Percentiles rank a stretch among this genome's conserved stretches.
phyloP scores from a whole-genome alignment of 306 rosid species.

The Prunus fruticosa region DNA sequence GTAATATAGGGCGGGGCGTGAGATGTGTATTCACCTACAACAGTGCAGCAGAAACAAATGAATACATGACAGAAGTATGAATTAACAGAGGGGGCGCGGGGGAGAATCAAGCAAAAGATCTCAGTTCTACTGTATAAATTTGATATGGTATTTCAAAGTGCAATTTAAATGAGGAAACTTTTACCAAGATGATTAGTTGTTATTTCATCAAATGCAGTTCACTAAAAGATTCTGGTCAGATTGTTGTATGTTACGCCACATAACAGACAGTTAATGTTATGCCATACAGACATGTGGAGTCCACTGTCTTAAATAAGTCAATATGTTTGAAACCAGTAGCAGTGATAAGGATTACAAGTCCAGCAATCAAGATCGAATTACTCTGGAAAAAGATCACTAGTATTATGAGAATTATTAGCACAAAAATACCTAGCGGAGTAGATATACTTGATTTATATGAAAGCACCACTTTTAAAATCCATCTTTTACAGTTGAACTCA shows the following conservation, averaged over 20 bases:
- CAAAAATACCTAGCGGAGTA: background rate
- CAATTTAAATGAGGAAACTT: background rate
- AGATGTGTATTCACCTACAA: conserved; percentile 94
- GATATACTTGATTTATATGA: background rate
- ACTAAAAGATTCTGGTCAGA: background rate
- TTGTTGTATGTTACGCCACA: background rate
- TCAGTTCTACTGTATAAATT: background rate
- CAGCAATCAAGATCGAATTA: background rate
- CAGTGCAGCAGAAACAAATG: background rate
- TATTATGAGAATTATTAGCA: background rate
- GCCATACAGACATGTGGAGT: background rate
- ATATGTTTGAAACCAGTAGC: background rate
- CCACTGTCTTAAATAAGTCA: background rate
- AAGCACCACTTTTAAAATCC: background rate
- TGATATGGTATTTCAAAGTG: background rate
- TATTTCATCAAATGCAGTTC: background rate
- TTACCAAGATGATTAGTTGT: background rate
- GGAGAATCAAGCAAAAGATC: background rate
- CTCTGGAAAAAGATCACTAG: background rate
- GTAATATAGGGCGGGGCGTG: conserved; percentile 96
- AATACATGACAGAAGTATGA: background rate
- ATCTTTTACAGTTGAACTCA: background rate
- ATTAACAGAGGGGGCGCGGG: background rate
- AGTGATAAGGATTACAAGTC: background rate
- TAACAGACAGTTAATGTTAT: background rate